Evolutionary conservation across 169 alveolate genomes (phyloP).

Genomic region (Plasmodium cynomolgi): DNA sequence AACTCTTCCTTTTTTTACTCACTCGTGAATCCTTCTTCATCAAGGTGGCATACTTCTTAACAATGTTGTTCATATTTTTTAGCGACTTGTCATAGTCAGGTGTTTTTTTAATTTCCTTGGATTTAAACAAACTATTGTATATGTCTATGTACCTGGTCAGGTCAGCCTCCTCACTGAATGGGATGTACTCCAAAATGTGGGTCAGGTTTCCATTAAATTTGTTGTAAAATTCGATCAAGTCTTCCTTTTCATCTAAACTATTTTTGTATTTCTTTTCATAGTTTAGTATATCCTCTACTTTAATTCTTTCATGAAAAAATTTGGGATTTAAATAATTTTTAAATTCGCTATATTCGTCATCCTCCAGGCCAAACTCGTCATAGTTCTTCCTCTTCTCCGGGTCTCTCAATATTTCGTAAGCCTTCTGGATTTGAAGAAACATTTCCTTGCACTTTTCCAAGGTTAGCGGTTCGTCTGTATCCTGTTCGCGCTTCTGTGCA

Average conservation of each 20-base stretch:
- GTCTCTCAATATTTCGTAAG: constrained; percentile 84
- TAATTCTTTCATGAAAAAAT: constrained; percentile 49
- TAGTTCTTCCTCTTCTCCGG: constrained; percentile 79
- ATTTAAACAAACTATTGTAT: constrained; percentile 61
- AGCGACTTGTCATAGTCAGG: constrained; percentile 7
- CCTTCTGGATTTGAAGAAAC: constrained; percentile 83
- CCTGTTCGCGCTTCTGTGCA: not conserved
- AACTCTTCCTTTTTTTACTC: constrained; percentile 1
- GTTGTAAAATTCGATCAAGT: constrained; percentile 80
- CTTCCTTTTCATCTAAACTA: constrained; percentile 83
- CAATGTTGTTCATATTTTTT: constrained; percentile 29
- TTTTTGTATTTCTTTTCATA: constrained; percentile 78
- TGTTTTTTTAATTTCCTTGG: constrained; percentile 40
- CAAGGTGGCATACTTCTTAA: not conserved
- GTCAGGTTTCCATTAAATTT: constrained; percentile 80
- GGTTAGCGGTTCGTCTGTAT: not conserved
- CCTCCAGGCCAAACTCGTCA: constrained; percentile 78
- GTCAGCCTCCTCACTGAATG: constrained; percentile 80
- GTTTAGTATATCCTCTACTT: constrained; percentile 76
- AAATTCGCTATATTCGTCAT: constrained; percentile 17
- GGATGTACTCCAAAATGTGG: constrained; percentile 78
- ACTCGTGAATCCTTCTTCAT: not conserved
- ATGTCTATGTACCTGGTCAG: constrained; percentile 76
- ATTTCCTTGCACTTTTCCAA: constrained; percentile 79
- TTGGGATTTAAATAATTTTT: constrained; percentile 37